These are phyloP conservation scores for Imleria badia DNA, from an alignment of 768 basidiomycete genomes.

Conservation along the genomic window DNA sequence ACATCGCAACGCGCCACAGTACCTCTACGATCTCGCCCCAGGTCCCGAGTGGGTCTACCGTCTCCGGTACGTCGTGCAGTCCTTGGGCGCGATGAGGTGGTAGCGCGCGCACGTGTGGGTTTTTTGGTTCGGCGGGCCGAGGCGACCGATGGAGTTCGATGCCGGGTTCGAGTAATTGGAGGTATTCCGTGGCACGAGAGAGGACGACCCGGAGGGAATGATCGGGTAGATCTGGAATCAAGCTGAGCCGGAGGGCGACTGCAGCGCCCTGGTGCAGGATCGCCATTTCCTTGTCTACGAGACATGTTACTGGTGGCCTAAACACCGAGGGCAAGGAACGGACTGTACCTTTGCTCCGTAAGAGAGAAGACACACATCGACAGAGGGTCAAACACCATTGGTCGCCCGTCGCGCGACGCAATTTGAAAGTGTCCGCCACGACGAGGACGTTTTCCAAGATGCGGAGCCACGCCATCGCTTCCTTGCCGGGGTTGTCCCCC, in stretches of 20 bases:
- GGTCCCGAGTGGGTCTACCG: slow-evolving; percentile 29
- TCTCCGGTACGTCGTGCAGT: slow-evolving; percentile 35
- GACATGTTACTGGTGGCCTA: not conserved
- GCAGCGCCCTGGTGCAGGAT: slow-evolving; percentile 27
- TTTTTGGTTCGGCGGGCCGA: not conserved
- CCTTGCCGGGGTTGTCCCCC: slow-evolving; percentile 22
- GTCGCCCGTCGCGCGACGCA: slow-evolving; percentile 53
- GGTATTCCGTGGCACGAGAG: slow-evolving; percentile 21
- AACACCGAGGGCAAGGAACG: not conserved
- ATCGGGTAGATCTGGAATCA: slow-evolving; percentile 30
- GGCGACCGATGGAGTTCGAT: slow-evolving; percentile 3
- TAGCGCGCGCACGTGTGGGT: slow-evolving; percentile 9
- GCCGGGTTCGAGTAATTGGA: slow-evolving; percentile 31
- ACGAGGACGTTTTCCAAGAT: slow-evolving; percentile 64
- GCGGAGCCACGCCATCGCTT: slow-evolving; percentile 60
- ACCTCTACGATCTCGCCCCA: slow-evolving; percentile 56
- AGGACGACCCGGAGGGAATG: slow-evolving; percentile 34
- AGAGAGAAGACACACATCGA: slow-evolving; percentile 43
- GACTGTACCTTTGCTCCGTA: slow-evolving; percentile 14
- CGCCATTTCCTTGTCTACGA: slow-evolving; percentile 19
- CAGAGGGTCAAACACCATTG: slow-evolving; percentile 61
- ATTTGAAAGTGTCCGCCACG: slow-evolving; percentile 46
- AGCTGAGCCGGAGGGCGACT: slow-evolving; percentile 38
- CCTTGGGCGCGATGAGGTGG: slow-evolving; percentile 37
- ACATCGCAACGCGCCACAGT: slow-evolving; percentile 37